Base-by-base conservation (phyloP, 129 eudicot genomes). In the Chrysanthemum makinoi region DNA sequence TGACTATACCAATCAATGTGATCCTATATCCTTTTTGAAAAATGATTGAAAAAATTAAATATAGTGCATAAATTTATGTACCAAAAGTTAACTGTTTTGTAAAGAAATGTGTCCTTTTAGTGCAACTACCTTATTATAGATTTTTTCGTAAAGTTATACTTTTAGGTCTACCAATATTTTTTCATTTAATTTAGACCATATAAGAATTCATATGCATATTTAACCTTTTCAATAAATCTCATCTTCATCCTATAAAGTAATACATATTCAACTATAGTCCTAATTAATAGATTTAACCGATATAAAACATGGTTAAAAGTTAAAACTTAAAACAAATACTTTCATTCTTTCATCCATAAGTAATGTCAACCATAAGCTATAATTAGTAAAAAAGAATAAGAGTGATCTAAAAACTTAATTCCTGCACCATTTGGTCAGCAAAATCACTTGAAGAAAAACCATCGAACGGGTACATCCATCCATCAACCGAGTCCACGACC, bases 401-500 rank as follows among this genome's bases (percentile, higher is more conserved):
- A 39, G 2, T 39, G 46, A 2, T 72, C 22, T 49, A 43, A 30
- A 70, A 67, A 61, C 66, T 74, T 4, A 79, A 51, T 12, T 75
- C 82, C 30, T 43, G 72, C 43, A 50, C 74, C 77, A 70, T 22
- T 28, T 84, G 57, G 18, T 60, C 83, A 48, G 53, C 68, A 65
- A 67, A 39, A 39, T 39, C 46, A 39, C 46, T 39, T 10, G 46
- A 39, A 39, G 10, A 39, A 39, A 39, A 39, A 0, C 80, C 82
- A 74, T 71, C 86, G 86, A 82, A 82, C 52, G 95, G 68, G 48
- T 76, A 19, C 96, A 85, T 80, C 78, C 83, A 65, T 11, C 80
- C 88, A 22, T 74, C 95, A 22, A 70, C 79, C 87, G 88, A 77
- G 88, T 91, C 97, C 52, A 80, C 68, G 64, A 26, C 47, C 67